phyloP scores from a whole-genome alignment of 345 rosid species.

The Salix udensis region DNA sequence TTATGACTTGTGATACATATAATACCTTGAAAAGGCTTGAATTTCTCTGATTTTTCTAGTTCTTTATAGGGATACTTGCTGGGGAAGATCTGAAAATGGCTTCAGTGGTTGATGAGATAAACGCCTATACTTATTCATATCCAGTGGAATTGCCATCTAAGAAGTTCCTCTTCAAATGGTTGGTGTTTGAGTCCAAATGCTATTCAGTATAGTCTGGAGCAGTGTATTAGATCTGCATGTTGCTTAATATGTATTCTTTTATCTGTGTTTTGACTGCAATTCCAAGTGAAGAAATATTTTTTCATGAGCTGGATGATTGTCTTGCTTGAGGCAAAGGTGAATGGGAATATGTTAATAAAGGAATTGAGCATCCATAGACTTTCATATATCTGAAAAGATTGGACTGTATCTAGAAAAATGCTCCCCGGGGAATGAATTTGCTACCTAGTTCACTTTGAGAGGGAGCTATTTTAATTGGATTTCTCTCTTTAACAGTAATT shows the following conservation, averaged over 20 bases:
- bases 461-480: not conserved
- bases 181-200: slow-evolving; percentile 5
- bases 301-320: no score
- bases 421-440: no score
- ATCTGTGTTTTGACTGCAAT: not conserved
- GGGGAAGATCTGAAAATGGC: slow-evolving; percentile 55
- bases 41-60: not conserved
- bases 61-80: slow-evolving; percentile 49
- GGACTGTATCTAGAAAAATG: no score
- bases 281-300: no score
- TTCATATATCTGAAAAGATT: no score
- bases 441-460: not conserved
- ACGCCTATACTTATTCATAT: slow-evolving; percentile 76
- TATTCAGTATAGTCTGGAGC: no score
- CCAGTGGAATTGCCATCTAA: slow-evolving; percentile 61
- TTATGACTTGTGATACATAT: no score
- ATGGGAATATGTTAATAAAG: no score
- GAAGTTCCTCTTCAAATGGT: slow-evolving; percentile 80
- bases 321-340: no score
- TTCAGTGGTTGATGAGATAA: slow-evolving; percentile 66
- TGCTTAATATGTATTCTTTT: not conserved
- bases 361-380: no score
- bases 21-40: no score
- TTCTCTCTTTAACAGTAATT: not conserved
- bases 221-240: no score